Conservation (phyloP, 208 protist species). For the Novymonas esmeraldas region DNA sequence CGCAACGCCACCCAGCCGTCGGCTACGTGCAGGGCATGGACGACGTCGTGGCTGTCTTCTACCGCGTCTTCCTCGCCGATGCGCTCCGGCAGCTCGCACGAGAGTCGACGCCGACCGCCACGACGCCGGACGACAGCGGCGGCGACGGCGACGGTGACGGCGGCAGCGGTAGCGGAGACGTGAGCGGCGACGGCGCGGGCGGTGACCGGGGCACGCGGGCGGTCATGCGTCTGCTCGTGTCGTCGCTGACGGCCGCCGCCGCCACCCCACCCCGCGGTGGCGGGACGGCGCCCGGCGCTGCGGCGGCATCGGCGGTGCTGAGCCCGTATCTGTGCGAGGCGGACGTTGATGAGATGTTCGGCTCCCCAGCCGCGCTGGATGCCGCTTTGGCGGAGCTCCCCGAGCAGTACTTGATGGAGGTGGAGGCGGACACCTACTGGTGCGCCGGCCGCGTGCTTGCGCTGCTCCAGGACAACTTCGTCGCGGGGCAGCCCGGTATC, state of each 20-base stretch:
- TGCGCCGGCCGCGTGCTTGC: constrained; percentile 88
- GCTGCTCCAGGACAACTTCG: constrained; percentile 92
- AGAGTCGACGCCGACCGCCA: neutral
- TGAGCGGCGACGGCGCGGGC: neutral
- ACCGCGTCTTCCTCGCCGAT: constrained; percentile 87
- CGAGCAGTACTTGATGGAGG: constrained; percentile 35
- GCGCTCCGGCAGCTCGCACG: constrained; percentile 41
- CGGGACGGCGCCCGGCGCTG: no score
- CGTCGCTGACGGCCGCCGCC: neutral
- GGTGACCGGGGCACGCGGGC: constrained; percentile 17
- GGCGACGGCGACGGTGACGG: neutral
- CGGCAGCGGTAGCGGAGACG: neutral
- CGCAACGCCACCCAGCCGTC: constrained; percentile 92
- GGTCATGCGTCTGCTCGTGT: constrained; percentile 25
- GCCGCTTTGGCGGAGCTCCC: constrained; percentile 28
- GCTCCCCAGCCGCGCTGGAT: constrained; percentile 30
- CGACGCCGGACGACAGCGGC: neutral
- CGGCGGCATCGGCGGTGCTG: neutral
- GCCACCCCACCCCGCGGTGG: neutral
- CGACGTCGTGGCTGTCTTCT: constrained; percentile 93
- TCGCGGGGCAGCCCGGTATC: constrained; percentile 88
- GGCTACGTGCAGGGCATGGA: constrained; percentile 97
- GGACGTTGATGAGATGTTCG: constrained; percentile 21
- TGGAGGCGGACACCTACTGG: constrained; percentile 94
- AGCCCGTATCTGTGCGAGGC: constrained; percentile 13